Evolutionary conservation across 192 early-diverging fungal genomes (phyloP), one percentile per base, ranked within the genome.

Genomic region (Backusella macrospora): DNA sequence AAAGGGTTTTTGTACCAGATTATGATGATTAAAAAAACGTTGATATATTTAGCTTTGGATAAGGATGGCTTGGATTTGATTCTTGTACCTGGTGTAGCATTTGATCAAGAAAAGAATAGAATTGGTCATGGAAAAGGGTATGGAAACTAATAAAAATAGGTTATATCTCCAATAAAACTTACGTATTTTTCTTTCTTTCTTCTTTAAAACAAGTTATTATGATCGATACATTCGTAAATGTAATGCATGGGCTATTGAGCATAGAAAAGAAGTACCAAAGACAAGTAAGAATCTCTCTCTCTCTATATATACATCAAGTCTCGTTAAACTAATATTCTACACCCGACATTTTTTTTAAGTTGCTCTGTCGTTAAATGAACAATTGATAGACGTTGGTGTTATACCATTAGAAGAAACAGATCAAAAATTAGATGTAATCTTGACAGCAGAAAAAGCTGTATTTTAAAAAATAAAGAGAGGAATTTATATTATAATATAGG

Each of bases 61-160:
- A 77, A 75, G 6, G 79, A 73, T 55, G 85, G 86, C 3, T 70
- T 91, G 15, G 90, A 91, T 62, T 71, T 91, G 68, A 87, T 91
- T 48, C 77, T 91, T 64, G 83, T 90, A 52, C 90, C 90, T 12
- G 86, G 84, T 66, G 68, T 91, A 0, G 89, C 87, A 3, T 91
- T 91, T 77, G 90, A 91, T 65, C 48, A 52, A 4, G 73, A 74
- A 67, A 82, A 85, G 70, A 86, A 86, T 70, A 74, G 90, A 21
- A 76, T 91, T 29, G 90, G 90, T 13, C 90, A 91, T 65, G 90
- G 90, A 16, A 86, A 85, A 82, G 90, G 89, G 83, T 88, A 78
- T n/a, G n/a, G n/a, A 65, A 10, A 44, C 9, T 10, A 39, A 39
- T 18, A 43, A 34, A 34, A 34, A 2, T 2, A 34, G 0, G 29